A percentile compares a stretch with the other conserved stretches of the same genome.
Conservation (phyloP, 1,284 basidiomycete genomes). For the Pulchroboletus neoregius region DNA sequence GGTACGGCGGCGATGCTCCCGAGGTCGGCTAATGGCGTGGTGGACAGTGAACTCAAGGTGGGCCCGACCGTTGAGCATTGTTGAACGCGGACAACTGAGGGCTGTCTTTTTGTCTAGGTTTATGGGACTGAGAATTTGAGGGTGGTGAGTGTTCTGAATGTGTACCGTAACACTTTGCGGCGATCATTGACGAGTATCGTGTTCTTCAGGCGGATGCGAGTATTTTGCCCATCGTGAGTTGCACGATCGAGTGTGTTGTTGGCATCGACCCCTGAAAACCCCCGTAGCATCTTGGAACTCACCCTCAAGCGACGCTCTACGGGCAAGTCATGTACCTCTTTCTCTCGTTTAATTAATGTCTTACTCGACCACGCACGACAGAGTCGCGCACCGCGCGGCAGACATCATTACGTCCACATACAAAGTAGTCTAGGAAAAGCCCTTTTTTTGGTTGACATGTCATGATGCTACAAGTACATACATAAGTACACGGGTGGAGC, state of each 20-base stretch:
- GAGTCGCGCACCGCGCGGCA: constrained; percentile 12
- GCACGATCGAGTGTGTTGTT: neutral
- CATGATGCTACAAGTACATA: neutral
- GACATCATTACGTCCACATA: constrained; percentile 17
- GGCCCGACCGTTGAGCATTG: neutral
- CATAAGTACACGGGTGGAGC: neutral
- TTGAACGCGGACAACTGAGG: neutral
- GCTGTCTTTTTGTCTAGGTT: constrained; percentile 1
- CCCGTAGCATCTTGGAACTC: constrained; percentile 12
- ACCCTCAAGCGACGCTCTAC: constrained; percentile 21
- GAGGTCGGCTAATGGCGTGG: constrained; percentile 14
- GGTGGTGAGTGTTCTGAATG: constrained; percentile 11
- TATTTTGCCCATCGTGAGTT: constrained; percentile 19
- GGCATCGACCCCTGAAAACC: too few relatives aligned
- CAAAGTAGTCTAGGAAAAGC: neutral
- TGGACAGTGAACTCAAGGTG: constrained; percentile 15
- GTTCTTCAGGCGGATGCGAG: constrained; percentile 19
- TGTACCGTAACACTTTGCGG: too few relatives aligned
- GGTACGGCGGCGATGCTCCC: constrained; percentile 20
- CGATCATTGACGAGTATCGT: neutral
- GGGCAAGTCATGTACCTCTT: neutral
- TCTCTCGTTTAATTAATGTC: neutral
- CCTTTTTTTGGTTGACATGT: neutral
- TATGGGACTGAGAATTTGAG: constrained; percentile 22
- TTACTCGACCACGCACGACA: constrained; percentile 1